Evolutionary conservation across 2,329 filamentous ascomycete species (phyloP).

Genomic region (Aspergillus sp.): DNA sequence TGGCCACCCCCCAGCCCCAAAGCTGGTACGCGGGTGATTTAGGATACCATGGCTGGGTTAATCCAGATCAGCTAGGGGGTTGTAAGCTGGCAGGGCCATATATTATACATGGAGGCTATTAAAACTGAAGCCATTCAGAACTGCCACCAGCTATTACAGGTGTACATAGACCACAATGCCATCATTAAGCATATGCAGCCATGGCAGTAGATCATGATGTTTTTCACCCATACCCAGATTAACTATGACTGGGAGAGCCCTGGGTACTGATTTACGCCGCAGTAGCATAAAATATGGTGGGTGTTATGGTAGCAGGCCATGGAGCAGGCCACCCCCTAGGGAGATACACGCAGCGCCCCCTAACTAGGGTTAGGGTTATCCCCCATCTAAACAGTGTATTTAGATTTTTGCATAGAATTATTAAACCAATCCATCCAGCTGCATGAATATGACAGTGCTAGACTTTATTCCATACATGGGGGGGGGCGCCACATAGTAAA

Average conservation of each 20-base stretch:
- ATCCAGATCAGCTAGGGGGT: neutral
- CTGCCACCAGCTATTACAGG: neutral
- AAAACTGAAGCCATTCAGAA: neutral
- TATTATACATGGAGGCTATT: neutral
- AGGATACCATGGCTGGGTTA: neutral
- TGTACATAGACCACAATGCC: neutral
- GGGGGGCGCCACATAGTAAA: too few species aligned
- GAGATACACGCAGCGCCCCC: neutral
- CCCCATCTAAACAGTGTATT: neutral
- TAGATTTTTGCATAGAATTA: neutral
- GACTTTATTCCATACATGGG: too few species aligned
- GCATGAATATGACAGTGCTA: neutral
- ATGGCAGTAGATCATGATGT: neutral
- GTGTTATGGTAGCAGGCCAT: neutral
- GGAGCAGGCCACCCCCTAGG: neutral
- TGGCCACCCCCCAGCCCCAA: too few species aligned
- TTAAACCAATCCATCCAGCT: neutral
- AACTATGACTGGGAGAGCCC: neutral
- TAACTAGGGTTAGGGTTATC: neutral
- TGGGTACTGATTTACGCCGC: neutral
- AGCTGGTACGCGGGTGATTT: neutral
- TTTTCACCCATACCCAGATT: neutral
- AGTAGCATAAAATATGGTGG: neutral
- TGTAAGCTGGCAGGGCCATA: neutral
- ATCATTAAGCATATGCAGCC: neutral